phyloP scores from a whole-genome alignment of 2,329 filamentous ascomycete genomes.

The Fusarium coicis region DNA sequence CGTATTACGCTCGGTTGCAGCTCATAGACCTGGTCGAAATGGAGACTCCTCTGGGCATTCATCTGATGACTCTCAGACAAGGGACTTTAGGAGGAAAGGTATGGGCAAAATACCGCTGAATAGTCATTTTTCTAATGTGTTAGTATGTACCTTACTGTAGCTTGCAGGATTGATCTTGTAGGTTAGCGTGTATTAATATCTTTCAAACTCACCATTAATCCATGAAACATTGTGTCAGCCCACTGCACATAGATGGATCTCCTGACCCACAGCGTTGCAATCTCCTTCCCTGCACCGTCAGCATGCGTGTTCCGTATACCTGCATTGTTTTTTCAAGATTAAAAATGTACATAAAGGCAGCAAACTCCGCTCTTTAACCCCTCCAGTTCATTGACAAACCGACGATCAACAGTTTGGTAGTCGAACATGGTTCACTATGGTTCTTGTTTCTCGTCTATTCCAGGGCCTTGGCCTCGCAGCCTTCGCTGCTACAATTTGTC shows the following conservation, averaged over 20 bases:
- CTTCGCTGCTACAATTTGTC: background rate
- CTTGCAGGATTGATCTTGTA: background rate
- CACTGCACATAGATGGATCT: background rate
- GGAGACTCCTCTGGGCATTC: background rate
- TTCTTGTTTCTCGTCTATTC: conserved; percentile 9
- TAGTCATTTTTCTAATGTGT: rapidly evolving
- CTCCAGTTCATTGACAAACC: background rate
- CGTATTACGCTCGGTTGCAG: background rate
- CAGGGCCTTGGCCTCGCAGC: conserved; percentile 16
- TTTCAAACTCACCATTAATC: background rate
- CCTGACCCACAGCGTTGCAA: background rate
- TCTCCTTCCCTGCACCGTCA: background rate
- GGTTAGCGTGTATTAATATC: background rate
- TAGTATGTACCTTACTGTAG: background rate
- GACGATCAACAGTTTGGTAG: background rate
- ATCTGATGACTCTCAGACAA: rapidly evolving
- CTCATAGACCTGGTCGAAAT: background rate
- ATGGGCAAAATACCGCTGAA: background rate
- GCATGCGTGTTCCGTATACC: background rate
- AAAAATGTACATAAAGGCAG: background rate
- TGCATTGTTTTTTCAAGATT: no score
- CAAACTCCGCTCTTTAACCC: background rate
- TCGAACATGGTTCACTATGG: background rate
- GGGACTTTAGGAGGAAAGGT: background rate
- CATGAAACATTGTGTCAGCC: background rate